phyloP scores from a whole-genome alignment of 2,329 filamentous ascomycete species.

The Nigrospora sphaerica region DNA sequence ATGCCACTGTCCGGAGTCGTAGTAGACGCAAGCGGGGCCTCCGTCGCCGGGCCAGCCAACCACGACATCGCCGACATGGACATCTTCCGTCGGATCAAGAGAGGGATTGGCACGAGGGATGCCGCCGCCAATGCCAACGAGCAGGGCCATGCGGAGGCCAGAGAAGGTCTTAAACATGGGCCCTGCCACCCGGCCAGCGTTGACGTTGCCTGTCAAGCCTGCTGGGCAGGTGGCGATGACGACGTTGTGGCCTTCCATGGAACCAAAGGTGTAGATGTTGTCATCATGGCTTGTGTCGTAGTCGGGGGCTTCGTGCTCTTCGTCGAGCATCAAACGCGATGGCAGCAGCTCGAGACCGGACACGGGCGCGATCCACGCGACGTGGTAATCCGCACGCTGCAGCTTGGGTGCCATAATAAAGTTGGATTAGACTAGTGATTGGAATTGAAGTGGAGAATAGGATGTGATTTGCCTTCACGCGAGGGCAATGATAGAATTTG shows the following conservation, averaged over 20 bases:
- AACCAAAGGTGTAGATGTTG: slow-evolving; percentile 7
- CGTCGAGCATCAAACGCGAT: slow-evolving; percentile 10
- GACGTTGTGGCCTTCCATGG: slow-evolving; percentile 4
- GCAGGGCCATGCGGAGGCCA: slow-evolving; percentile 6
- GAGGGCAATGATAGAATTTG: no score
- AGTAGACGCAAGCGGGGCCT: neutral
- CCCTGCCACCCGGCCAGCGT: slow-evolving; percentile 2
- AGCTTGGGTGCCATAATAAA: neutral
- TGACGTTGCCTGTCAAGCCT: slow-evolving; percentile 7
- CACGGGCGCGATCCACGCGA: slow-evolving; percentile 3
- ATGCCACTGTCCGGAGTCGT: neutral
- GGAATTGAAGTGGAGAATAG: no score
- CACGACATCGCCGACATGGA: neutral
- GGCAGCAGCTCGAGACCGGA: slow-evolving; percentile 6
- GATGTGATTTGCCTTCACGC: no score
- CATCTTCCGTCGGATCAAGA: neutral
- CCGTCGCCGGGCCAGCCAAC: neutral
- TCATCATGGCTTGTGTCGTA: slow-evolving; percentile 8
- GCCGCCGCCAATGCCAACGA: slow-evolving; percentile 8
- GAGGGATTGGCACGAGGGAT: neutral
- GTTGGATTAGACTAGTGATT: no score
- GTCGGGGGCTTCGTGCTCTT: slow-evolving; percentile 4
- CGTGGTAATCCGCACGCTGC: neutral
- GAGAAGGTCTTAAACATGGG: slow-evolving; percentile 9
- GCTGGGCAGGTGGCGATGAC: slow-evolving; percentile 7